Conservation (phyloP, 2,329 filamentous ascomycete species). For the Coniella lustricola region DNA sequence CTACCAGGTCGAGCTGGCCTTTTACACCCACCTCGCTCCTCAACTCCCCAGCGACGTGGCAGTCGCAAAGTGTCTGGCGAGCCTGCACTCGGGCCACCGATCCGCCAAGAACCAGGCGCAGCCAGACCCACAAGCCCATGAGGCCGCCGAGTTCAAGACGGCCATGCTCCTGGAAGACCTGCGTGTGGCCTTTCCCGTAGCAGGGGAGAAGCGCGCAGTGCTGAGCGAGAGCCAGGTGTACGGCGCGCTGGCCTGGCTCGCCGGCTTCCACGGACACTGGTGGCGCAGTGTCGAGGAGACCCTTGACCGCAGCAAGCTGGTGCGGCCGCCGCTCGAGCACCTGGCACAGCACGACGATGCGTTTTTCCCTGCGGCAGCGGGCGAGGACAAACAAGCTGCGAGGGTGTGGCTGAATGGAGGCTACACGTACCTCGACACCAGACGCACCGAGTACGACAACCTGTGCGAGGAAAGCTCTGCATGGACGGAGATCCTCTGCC, state of each 20-base stretch:
- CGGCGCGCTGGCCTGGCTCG: constrained; percentile 55
- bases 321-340: constrained; percentile 52
- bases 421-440: constrained; percentile 62
- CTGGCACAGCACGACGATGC: constrained; percentile 12
- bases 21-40: constrained; percentile 52
- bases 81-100: constrained; percentile 25
- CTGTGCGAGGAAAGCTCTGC: constrained; percentile 43
- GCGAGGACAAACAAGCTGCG: constrained; percentile 6
- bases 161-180: constrained; percentile 55
- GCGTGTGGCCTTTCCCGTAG: constrained; percentile 43
- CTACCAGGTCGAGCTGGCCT: constrained; percentile 61
- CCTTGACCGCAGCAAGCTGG: constrained; percentile 25
- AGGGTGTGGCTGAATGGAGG: constrained; percentile 58
- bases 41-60: constrained; percentile 34
- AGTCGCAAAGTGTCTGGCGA: constrained; percentile 45
- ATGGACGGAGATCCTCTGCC: constrained; percentile 47
- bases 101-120: no score
- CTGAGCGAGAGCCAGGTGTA: constrained; percentile 41
- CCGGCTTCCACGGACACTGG: constrained; percentile 51
- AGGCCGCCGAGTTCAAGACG: constrained; percentile 32
- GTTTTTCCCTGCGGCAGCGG: not conserved
- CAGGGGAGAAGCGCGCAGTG: constrained; percentile 44
- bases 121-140: not conserved
- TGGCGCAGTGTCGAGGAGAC: constrained; percentile 29
- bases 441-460: constrained; percentile 45